Evolutionary conservation across 495 filamentous ascomycete genomes (phyloP).

Genomic region (Tuber calosporum): DNA sequence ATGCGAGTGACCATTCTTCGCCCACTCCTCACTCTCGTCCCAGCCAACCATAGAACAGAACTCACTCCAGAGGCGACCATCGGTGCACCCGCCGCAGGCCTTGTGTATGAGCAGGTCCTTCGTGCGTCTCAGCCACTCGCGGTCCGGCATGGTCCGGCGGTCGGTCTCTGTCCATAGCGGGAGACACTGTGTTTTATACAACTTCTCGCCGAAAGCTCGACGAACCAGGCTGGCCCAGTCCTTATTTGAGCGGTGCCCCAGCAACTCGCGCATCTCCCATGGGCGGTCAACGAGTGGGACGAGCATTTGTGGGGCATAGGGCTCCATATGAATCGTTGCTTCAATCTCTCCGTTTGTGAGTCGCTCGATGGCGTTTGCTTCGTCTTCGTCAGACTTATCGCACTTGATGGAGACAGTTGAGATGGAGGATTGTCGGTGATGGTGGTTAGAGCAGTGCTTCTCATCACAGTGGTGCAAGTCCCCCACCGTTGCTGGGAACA

Average conservation of each 20-base stretch:
- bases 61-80: conserved; percentile 35
- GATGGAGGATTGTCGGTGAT: conserved; percentile 33
- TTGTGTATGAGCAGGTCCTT: conserved; percentile 26
- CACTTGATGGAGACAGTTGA: conserved; percentile 38
- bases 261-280: conserved; percentile 34
- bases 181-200: conserved; percentile 30
- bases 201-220: conserved; percentile 24
- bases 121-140: conserved; percentile 34
- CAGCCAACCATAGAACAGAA: conserved; percentile 40
- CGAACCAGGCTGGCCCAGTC: conserved; percentile 32
- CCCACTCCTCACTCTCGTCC: conserved; percentile 20
- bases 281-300: conserved; percentile 36
- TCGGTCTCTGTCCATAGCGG: conserved; percentile 34
- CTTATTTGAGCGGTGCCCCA: conserved; percentile 32
- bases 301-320: conserved; percentile 35
- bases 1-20: conserved; percentile 11
- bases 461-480: conserved; percentile 37
- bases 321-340: conserved; percentile 33
- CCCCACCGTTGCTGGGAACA: conserved; percentile 27
- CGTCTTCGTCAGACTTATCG: conserved; percentile 34
- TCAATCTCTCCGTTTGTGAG: conserved; percentile 21
- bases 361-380: conserved; percentile 4
- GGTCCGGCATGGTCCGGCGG: conserved; percentile 30
- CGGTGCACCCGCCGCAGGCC: conserved; percentile 31
- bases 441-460: conserved; percentile 32